These are phyloP conservation scores for Catenaria anguillulae DNA, from an alignment of 371 early-diverging fungal genomes.

Conservation along the genomic window DNA sequence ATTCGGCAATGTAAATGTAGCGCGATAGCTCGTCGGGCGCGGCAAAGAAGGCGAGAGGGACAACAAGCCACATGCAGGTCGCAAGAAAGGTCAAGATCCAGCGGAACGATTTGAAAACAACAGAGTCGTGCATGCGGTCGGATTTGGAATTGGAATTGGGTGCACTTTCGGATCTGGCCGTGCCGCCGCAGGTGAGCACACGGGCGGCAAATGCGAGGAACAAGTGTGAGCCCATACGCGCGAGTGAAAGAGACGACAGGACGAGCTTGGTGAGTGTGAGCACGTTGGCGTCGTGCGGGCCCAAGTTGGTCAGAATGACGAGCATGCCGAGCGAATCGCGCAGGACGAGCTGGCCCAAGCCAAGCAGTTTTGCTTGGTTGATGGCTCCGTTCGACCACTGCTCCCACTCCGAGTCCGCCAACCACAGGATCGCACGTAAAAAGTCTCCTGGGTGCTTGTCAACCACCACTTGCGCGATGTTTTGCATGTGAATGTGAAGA, in stretches of 20 bases:
- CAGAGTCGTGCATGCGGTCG: background rate
- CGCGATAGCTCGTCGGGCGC: too few species aligned
- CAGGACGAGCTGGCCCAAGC: background rate
- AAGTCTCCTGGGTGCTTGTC: too few species aligned
- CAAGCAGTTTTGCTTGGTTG: background rate
- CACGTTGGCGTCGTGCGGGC: background rate
- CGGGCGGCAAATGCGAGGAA: background rate
- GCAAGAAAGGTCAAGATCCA: background rate
- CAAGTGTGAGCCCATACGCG: background rate
- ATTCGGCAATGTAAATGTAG: too few species aligned
- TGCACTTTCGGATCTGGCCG: too few species aligned
- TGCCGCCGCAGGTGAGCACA: background rate
- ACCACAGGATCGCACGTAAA: background rate
- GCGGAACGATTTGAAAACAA: background rate
- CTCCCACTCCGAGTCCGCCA: background rate
- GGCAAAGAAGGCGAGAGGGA: background rate
- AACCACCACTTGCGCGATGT: too few species aligned
- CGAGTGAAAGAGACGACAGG: background rate
- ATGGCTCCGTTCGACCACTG: background rate
- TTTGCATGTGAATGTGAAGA: background rate
- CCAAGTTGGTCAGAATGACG: background rate
- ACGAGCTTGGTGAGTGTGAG: background rate
- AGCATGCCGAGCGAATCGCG: background rate
- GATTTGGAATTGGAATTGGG: too few species aligned
- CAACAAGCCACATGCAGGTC: background rate